These are phyloP conservation scores for Lolium perenne DNA, from an alignment of 176 grass and related monocot genomes.

Conservation along the genomic window DNA sequence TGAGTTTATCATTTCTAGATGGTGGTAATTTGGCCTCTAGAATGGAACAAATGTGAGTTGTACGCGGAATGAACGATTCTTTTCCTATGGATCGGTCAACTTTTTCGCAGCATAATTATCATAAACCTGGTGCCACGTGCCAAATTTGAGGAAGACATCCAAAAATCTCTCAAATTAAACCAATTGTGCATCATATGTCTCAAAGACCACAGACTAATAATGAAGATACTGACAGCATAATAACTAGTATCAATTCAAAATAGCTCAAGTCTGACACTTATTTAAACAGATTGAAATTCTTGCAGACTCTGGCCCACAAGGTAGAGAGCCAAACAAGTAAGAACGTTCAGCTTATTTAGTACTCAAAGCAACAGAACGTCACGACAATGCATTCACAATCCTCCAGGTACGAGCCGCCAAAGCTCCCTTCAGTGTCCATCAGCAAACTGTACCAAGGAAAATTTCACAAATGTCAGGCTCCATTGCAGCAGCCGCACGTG, in stretches of 20 bases:
- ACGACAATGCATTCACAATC: not conserved
- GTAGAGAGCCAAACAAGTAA: not conserved
- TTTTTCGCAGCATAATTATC: not conserved
- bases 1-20: no score
- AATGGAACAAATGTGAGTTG: no score
- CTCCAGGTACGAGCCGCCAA: not conserved
- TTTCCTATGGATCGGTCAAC: no score
- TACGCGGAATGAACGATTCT: no score
- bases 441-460: slow-evolving; percentile 10
- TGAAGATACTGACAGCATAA: not conserved
- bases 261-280: not conserved
- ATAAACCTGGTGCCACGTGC: not conserved
- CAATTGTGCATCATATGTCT: not conserved
- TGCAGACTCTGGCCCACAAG: no score
- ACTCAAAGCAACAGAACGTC: not conserved
- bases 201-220: not conserved
- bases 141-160: not conserved
- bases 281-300: not conserved
- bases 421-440: not conserved
- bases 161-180: not conserved
- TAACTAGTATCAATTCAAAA: not conserved
- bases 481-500: not conserved
- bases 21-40: no score
- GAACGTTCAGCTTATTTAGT: not conserved
- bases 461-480: not conserved